These are phyloP conservation scores for Calonectria honghensis DNA, from an alignment of 2,329 filamentous ascomycete genomes.

Conservation along the genomic window DNA sequence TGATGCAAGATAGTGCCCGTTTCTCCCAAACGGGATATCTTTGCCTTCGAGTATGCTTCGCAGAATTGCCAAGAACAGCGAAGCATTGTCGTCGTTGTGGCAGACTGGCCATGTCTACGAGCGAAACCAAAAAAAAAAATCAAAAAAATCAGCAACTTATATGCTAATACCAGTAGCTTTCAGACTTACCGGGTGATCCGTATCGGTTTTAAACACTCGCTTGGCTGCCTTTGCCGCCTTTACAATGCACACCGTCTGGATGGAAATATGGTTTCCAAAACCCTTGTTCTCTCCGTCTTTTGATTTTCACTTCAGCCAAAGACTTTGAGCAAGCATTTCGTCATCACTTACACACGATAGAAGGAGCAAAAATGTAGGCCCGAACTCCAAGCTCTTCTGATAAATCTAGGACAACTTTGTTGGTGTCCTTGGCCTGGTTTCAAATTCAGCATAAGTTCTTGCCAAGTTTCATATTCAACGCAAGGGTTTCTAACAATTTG, in stretches of 20 bases:
- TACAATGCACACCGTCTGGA: slow-evolving; percentile 39
- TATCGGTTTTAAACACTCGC: slow-evolving; percentile 33
- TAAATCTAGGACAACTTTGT: slow-evolving; percentile 65
- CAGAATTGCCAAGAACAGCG: slow-evolving; percentile 67
- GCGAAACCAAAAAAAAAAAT: not conserved
- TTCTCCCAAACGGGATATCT: slow-evolving; percentile 62
- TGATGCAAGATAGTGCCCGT: slow-evolving; percentile 71
- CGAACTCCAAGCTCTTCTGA: slow-evolving; percentile 64
- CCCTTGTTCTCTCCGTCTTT: slow-evolving; percentile 38
- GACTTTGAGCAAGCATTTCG: not conserved
- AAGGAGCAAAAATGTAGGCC: slow-evolving; percentile 72
- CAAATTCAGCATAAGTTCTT: too few relatives aligned
- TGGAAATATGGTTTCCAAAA: slow-evolving; percentile 41
- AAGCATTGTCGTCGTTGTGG: slow-evolving; percentile 68
- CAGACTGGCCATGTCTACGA: slow-evolving; percentile 71
- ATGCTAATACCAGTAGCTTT: too few relatives aligned
- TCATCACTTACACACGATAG: slow-evolving; percentile 67
- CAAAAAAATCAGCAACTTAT: not conserved
- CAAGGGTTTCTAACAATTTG: slow-evolving; percentile 12
- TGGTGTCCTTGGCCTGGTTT: slow-evolving; percentile 63
- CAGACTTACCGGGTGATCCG: slow-evolving; percentile 26
- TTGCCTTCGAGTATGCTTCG: slow-evolving; percentile 64
- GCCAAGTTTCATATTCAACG: not conserved
- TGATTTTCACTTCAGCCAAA: not conserved
- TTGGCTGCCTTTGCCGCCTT: slow-evolving; percentile 37